phyloP scores from a whole-genome alignment of 2,329 filamentous ascomycete genomes.

The Penicillium crustosum region DNA sequence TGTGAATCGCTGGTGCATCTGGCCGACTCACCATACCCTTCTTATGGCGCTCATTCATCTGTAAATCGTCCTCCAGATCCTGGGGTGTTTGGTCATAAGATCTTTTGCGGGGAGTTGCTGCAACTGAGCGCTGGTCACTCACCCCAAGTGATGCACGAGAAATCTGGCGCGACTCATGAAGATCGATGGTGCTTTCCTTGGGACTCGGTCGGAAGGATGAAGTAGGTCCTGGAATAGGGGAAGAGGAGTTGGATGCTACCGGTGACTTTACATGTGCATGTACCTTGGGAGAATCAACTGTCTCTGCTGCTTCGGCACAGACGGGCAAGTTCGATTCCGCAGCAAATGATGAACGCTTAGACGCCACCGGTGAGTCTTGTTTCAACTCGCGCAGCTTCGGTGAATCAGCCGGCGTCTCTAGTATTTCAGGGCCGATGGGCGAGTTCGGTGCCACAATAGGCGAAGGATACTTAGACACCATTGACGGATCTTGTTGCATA shows the following conservation, averaged over 20 bases:
- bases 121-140: conserved; percentile 1
- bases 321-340: conserved; percentile 33
- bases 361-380: background rate
- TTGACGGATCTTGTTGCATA: background rate
- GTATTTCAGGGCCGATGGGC: conserved; percentile 31
- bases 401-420: conserved; percentile 30
- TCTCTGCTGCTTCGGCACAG: conserved; percentile 16
- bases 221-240: background rate
- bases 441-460: conserved; percentile 30
- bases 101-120: conserved; percentile 24
- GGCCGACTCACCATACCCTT: conserved; percentile 28
- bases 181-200: conserved; percentile 10
- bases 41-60: conserved; percentile 28
- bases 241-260: conserved; percentile 2
- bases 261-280: background rate
- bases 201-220: conserved; percentile 4
- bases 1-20: conserved; percentile 24
- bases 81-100: conserved; percentile 26
- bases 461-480: background rate
- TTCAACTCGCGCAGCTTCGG: conserved; percentile 14
- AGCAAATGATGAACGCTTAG: conserved; percentile 1
- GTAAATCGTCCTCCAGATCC: conserved; percentile 16
- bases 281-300: background rate
- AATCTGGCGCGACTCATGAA: conserved; percentile 19
- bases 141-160: conserved; percentile 16